Evolutionary conservation across 179 eudicot genomes (phyloP).

Genomic region (Camellia oleifera): DNA sequence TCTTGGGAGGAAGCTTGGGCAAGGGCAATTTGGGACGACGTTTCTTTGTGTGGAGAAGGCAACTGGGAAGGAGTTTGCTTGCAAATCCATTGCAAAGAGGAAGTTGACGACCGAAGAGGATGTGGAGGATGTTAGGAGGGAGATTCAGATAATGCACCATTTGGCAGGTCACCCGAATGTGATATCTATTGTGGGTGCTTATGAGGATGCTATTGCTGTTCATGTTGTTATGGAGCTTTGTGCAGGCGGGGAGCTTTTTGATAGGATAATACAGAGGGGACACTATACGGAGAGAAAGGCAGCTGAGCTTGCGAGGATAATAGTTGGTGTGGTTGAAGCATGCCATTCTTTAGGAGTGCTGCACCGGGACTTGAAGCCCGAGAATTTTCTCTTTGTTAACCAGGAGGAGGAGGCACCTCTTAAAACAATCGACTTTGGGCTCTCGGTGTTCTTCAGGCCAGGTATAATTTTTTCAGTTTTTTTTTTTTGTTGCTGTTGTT

Average conservation of each 20-base stretch:
- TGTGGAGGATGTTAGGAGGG: constrained; percentile 78
- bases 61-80: constrained; percentile 57
- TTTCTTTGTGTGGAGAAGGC: constrained; percentile 57
- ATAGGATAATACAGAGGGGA: constrained; percentile 67
- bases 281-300: constrained; percentile 61
- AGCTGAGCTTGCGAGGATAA: constrained; percentile 54
- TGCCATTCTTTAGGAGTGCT: constrained; percentile 73
- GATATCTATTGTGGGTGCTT: constrained; percentile 56
- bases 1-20: constrained; percentile 68
- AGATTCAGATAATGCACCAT: constrained; percentile 83
- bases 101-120: constrained; percentile 63
- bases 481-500: not conserved
- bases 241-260: constrained; percentile 80
- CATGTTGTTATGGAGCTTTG: constrained; percentile 80
- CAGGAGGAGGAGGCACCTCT: constrained; percentile 56
- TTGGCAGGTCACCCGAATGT: constrained; percentile 74
- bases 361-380: constrained; percentile 71
- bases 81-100: constrained; percentile 71
- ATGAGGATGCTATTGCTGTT: constrained; percentile 74
- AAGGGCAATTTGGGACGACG: constrained; percentile 81
- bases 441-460: constrained; percentile 64
- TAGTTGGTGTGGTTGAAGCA: constrained; percentile 63
- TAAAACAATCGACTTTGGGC: constrained; percentile 66
- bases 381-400: constrained; percentile 54
- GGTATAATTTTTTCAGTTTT: constrained; percentile 27